Conservation (phyloP, 306 rosid species). For the Trifolium subterraneum region DNA sequence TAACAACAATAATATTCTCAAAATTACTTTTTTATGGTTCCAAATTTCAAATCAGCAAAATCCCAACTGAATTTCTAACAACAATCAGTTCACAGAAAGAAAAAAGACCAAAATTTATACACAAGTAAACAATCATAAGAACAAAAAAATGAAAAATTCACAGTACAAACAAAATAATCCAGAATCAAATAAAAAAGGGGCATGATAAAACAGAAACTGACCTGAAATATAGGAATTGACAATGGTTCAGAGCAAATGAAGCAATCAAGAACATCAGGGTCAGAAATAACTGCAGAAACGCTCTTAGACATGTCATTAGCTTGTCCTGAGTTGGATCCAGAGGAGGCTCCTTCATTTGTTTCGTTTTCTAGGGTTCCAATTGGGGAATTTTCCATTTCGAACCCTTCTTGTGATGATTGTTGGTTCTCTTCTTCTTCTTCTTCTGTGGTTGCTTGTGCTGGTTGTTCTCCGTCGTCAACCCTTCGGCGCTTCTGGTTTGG, state of each 20-base stretch:
- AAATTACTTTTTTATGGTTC: no score
- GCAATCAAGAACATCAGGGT: conserved; percentile 88
- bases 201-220: conserved; percentile 13
- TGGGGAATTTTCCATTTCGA: conserved; percentile 31
- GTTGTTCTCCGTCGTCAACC: background rate
- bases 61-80: no score
- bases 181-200: background rate
- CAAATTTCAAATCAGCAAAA: no score
- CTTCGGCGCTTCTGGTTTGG: conserved; percentile 51
- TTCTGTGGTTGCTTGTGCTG: background rate
- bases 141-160: conserved; percentile 12
- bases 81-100: background rate
- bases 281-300: conserved; percentile 52
- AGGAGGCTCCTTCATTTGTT: background rate
- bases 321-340: conserved; percentile 21
- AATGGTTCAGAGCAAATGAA: conserved; percentile 73
- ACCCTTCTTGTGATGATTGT: background rate
- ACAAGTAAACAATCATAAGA: background rate
- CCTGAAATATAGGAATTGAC: conserved; percentile 76
- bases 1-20: no score
- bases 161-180: background rate
- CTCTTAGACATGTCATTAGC: conserved; percentile 22
- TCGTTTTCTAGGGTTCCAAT: conserved; percentile 18
- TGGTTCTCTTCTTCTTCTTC: background rate
- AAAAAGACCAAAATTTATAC: background rate